phyloP scores from a whole-genome alignment of 768 basidiomycete genomes.

The Tremella yokohamensis region DNA sequence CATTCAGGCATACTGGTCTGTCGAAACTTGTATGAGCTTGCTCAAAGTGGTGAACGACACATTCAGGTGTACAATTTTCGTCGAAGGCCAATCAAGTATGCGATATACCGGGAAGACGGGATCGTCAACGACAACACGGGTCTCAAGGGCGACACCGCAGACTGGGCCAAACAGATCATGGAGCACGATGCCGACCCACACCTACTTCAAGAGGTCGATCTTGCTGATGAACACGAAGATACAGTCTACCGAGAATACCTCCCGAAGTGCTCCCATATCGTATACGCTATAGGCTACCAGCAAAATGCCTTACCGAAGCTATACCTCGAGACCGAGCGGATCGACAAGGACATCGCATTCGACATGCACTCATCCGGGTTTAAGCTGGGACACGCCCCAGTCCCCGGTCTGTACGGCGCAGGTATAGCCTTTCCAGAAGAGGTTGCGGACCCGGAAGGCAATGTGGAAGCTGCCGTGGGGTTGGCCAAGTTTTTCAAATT shows the following conservation, averaged over 20 bases:
- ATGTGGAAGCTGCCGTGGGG: slow-evolving; percentile 33
- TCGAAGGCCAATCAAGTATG: slow-evolving; percentile 21
- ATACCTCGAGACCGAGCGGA: slow-evolving; percentile 4
- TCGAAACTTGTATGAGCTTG: slow-evolving; percentile 26
- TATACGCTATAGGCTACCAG: slow-evolving; percentile 36
- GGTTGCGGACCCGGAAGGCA: slow-evolving; percentile 28
- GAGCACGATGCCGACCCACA: slow-evolving; percentile 8
- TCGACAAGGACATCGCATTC: slow-evolving; percentile 16
- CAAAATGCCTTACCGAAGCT: slow-evolving; percentile 18
- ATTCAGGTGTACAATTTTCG: slow-evolving; percentile 28
- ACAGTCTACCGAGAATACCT: slow-evolving; percentile 21
- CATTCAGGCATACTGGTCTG: slow-evolving; percentile 32
- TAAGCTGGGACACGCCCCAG: background rate
- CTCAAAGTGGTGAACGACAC: slow-evolving; percentile 4
- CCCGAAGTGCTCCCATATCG: slow-evolving; percentile 26
- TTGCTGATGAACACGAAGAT: slow-evolving; percentile 8
- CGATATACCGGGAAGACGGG: slow-evolving; percentile 31
- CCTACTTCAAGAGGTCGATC: slow-evolving; percentile 21
- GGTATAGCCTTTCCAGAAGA: slow-evolving; percentile 38
- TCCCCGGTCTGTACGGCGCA: slow-evolving; percentile 23
- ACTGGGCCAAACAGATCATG: slow-evolving; percentile 29
- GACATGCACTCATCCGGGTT: slow-evolving; percentile 31
- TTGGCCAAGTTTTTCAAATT: slow-evolving; percentile 38
- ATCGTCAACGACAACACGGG: slow-evolving; percentile 36
- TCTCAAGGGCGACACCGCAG: slow-evolving; percentile 29